A percentile compares a stretch with the other conserved stretches of the same genome.
These are phyloP conservation scores for Aspergillus sclerotioniger DNA, from an alignment of 495 filamentous ascomycete genomes.

Conservation along the genomic window DNA sequence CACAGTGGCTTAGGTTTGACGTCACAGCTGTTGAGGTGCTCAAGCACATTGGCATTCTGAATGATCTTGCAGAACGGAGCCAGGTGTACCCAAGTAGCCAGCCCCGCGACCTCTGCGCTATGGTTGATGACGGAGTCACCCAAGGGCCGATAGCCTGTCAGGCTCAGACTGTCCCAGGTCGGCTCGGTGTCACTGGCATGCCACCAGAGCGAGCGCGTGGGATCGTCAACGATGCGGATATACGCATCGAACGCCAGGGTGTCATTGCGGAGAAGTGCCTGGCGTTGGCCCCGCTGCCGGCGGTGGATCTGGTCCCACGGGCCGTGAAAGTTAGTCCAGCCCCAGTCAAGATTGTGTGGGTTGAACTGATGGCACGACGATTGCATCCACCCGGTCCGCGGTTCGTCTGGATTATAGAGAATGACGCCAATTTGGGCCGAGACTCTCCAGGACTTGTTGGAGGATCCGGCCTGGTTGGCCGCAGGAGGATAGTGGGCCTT, in stretches of 20 bases:
- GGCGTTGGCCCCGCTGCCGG: constrained; percentile 57
- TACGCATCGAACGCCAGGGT: constrained; percentile 63
- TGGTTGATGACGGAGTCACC: constrained; percentile 47
- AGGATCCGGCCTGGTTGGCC: constrained; percentile 8
- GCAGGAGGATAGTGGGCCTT: constrained; percentile 30
- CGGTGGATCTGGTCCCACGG: constrained; percentile 59
- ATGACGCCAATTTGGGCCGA: constrained; percentile 63
- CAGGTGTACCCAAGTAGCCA: constrained; percentile 59
- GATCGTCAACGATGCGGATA: constrained; percentile 61
- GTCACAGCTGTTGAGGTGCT: constrained; percentile 47
- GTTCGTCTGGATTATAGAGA: constrained; percentile 65
- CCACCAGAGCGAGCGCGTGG: constrained; percentile 63
- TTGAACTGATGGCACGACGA: constrained; percentile 61
- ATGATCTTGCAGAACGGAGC: constrained; percentile 57
- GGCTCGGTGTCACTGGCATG: constrained; percentile 59
- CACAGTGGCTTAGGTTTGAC: constrained; percentile 52
- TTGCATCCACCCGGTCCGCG: constrained; percentile 56
- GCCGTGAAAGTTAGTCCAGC: constrained; percentile 65
- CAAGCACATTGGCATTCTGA: constrained; percentile 47
- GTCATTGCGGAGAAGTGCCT: constrained; percentile 61
- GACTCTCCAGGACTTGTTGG: constrained; percentile 43
- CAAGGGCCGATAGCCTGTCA: constrained; percentile 59
- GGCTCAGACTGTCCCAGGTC: constrained; percentile 70
- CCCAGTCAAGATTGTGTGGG: constrained; percentile 59
- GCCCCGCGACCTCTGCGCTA: constrained; percentile 50